These are phyloP conservation scores for Parascedosporium putredinis DNA, from an alignment of 2,329 filamentous ascomycete species.

Conservation along the genomic window DNA sequence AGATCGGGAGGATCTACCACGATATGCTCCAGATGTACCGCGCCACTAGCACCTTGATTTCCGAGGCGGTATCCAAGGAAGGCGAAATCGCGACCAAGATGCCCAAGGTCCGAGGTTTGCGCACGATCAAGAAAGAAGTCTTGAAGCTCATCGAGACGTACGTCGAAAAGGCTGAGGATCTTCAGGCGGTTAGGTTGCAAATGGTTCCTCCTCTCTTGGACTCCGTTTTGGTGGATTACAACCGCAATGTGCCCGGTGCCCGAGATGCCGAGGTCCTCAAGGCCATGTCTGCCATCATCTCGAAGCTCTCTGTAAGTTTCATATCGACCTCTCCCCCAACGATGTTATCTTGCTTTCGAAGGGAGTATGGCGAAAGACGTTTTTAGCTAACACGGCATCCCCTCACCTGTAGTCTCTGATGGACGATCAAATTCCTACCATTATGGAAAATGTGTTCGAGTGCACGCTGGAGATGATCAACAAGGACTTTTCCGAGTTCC, in stretches of 20 bases:
- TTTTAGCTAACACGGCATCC: not conserved
- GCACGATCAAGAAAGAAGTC: slow-evolving; percentile 99
- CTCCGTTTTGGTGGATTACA: slow-evolving; percentile 90
- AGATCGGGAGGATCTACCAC: slow-evolving; percentile 93
- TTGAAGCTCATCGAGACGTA: slow-evolving; percentile 97
- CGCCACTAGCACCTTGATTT: slow-evolving; percentile 92
- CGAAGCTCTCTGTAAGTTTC: slow-evolving; percentile 79
- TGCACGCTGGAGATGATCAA: slow-evolving; percentile 99
- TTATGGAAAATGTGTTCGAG: slow-evolving; percentile 98
- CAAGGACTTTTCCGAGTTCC: slow-evolving; percentile 99
- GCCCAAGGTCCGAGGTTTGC: slow-evolving; percentile 85
- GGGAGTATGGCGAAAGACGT: not conserved
- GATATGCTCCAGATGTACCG: slow-evolving; percentile 99
- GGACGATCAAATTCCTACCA: slow-evolving; percentile 94
- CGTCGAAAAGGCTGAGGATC: slow-evolving; percentile 93
- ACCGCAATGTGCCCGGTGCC: slow-evolving; percentile 89
- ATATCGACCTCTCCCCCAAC: not conserved
- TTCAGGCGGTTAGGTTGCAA: slow-evolving; percentile 83
- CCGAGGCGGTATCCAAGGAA: slow-evolving; percentile 63
- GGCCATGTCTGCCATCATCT: slow-evolving; percentile 95
- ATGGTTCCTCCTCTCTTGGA: slow-evolving; percentile 95
- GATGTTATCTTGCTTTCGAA: too few species aligned
- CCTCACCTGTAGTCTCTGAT: slow-evolving; percentile 69
- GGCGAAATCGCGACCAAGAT: slow-evolving; percentile 86
- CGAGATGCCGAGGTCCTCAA: slow-evolving; percentile 94